These are phyloP conservation scores for Aspergillus panamensis DNA, from an alignment of 495 filamentous ascomycete genomes.

Conservation along the genomic window DNA sequence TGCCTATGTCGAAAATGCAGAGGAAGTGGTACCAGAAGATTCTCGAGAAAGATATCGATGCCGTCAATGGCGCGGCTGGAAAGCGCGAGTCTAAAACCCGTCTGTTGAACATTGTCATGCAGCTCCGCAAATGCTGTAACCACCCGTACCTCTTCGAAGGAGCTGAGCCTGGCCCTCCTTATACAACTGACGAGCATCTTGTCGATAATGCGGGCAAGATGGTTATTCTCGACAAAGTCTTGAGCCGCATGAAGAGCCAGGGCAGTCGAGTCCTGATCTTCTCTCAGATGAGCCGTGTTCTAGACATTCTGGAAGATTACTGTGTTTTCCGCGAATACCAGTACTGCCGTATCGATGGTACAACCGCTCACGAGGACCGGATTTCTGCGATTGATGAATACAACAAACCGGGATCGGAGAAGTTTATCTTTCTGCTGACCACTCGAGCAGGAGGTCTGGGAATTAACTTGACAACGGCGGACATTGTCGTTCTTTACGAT, in stretches of 20 bases:
- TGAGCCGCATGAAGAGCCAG: conserved; percentile 76
- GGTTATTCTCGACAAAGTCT: conserved; percentile 91
- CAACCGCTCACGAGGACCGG: conserved; percentile 95
- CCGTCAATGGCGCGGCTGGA: conserved; percentile 93
- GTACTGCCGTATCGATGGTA: conserved; percentile 97
- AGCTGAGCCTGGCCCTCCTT: conserved; percentile 94
- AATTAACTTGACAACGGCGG: conserved; percentile 93
- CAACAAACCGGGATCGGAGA: conserved; percentile 91
- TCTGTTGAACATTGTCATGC: conserved; percentile 99
- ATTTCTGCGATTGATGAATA: conserved; percentile 98
- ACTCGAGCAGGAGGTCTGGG: conserved; percentile 96
- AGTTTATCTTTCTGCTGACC: conserved; percentile 96
- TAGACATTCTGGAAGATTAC: conserved; percentile 98
- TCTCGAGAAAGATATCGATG: conserved; percentile 97
- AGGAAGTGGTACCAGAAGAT: conserved; percentile 99
- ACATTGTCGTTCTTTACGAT: conserved; percentile 97
- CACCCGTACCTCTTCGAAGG: conserved; percentile 99
- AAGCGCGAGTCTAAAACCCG: conserved; percentile 98
- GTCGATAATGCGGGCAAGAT: conserved; percentile 95
- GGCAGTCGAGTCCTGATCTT: conserved; percentile 96
- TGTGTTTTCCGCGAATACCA: conserved; percentile 91
- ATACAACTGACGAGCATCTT: conserved; percentile 96
- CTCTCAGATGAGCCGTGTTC: conserved; percentile 96
- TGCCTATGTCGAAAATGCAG: conserved; percentile 99
- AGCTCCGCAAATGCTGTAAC: conserved; percentile 98